Conservation (phyloP, 2,329 filamentous ascomycete genomes). For the Aspergillus brasiliensis region DNA sequence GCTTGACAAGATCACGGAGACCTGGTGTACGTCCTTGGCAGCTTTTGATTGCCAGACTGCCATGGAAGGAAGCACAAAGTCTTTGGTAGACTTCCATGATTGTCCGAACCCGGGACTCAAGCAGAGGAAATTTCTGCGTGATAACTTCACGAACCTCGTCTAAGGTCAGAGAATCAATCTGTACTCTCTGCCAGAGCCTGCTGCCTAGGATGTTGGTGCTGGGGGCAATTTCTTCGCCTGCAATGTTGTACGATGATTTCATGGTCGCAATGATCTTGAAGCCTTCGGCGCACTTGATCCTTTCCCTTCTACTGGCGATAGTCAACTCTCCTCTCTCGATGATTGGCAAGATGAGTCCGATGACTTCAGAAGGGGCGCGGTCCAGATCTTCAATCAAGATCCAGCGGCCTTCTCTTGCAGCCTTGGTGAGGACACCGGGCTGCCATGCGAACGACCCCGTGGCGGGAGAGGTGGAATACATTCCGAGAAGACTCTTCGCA, state of each 20-base stretch:
- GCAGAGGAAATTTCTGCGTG: constrained; percentile 66
- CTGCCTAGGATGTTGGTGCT: constrained; percentile 72
- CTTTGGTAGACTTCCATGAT: constrained; percentile 61
- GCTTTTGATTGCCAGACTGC: constrained; percentile 40
- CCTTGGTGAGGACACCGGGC: constrained; percentile 88
- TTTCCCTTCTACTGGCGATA: constrained; percentile 86
- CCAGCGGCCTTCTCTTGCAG: constrained; percentile 92
- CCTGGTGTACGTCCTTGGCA: constrained; percentile 60
- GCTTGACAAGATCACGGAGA: constrained; percentile 83
- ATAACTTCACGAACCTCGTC: constrained; percentile 77
- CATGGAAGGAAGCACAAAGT: constrained; percentile 42
- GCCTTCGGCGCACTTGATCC: constrained; percentile 75
- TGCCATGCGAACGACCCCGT: constrained; percentile 92
- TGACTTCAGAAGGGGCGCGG: constrained; percentile 88
- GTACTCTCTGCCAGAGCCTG: constrained; percentile 82
- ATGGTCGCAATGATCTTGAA: constrained; percentile 94
- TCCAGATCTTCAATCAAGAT: constrained; percentile 96
- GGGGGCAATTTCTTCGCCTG: constrained; percentile 71
- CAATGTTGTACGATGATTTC: constrained; percentile 66
- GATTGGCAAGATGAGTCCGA: constrained; percentile 87
- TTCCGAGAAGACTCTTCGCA: constrained; percentile 90
- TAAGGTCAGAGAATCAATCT: constrained; percentile 65
- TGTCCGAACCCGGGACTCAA: constrained; percentile 59
- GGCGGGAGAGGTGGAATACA: constrained; percentile 86
- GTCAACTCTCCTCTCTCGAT: constrained; percentile 90